Evolutionary conservation across 2,329 filamentous ascomycete genomes (phyloP).

Genomic region (Nigrograna mackinnonii): DNA sequence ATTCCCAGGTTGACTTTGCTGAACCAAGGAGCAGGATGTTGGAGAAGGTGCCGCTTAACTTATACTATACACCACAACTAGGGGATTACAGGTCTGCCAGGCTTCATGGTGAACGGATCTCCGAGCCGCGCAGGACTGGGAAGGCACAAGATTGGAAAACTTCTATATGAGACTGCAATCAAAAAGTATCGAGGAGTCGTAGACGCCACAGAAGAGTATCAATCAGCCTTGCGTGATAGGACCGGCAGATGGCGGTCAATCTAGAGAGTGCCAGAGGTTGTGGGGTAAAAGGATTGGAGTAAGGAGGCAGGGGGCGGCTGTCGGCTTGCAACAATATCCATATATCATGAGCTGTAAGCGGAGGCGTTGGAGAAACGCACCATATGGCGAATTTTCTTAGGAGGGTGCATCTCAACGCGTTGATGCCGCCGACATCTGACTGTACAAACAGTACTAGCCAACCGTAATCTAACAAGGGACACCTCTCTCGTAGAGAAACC

Average conservation of each 20-base stretch:
- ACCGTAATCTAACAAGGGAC: neutral
- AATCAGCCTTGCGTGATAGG: constrained; percentile 13
- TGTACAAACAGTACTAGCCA: no score
- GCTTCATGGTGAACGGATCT: constrained; percentile 9
- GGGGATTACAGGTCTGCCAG: no score
- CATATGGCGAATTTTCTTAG: neutral
- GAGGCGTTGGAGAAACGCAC: constrained; percentile 1
- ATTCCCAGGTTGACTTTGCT: neutral
- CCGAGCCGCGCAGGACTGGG: constrained; percentile 8
- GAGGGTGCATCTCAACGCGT: neutral
- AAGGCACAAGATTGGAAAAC: constrained; percentile 1
- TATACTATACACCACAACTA: constrained; percentile 11
- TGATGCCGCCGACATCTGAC: no score
- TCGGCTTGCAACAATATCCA: no score
- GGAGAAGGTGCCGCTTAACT: constrained; percentile 10
- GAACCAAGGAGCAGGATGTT: constrained; percentile 2
- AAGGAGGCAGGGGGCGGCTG: constrained; percentile 1
- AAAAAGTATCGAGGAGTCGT: constrained; percentile 12
- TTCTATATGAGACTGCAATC: constrained; percentile 27
- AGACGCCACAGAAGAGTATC: constrained; percentile 12
- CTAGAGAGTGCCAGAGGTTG: constrained; percentile 13
- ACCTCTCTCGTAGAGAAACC: neutral
- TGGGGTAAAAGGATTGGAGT: constrained; percentile 20
- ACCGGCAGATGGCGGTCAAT: constrained; percentile 27
- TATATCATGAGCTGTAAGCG: no score